Conservation (phyloP, 257 asterid genomes). For the Paulownia fortunei region DNA sequence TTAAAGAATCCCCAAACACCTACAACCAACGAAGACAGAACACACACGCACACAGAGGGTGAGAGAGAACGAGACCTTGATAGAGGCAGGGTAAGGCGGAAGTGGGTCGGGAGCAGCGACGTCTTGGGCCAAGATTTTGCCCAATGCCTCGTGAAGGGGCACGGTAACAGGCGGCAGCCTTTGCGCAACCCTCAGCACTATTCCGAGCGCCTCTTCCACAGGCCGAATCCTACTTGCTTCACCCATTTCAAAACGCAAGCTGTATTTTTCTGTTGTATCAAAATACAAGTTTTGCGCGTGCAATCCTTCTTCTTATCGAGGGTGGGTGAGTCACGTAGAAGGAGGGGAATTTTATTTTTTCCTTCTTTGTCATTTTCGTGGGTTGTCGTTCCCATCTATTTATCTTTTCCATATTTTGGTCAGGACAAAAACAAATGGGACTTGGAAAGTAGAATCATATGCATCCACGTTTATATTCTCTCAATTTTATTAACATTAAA, state of each 20-base stretch:
- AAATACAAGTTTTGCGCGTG: not conserved
- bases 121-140: conserved; percentile 83
- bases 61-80: conserved; percentile 56
- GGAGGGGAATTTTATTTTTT: not conserved
- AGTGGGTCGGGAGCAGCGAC: conserved; percentile 86
- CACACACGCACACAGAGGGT: not conserved
- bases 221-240: conserved; percentile 49
- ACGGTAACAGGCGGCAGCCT: conserved; percentile 70
- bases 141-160: conserved; percentile 64
- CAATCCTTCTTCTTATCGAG: not conserved
- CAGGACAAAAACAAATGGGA: not conserved
- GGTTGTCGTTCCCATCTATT: not conserved
- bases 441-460: not conserved
- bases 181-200: conserved; percentile 63
- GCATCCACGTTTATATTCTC: not conserved
- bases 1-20: not conserved
- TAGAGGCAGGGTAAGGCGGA: conserved; percentile 96
- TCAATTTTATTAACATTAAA: not conserved
- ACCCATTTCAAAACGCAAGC: conserved; percentile 26
- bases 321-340: not conserved
- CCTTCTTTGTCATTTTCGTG: not conserved
- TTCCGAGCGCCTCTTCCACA: conserved; percentile 69
- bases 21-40: not conserved
- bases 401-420: not conserved
- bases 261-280: not conserved